Percentiles rank a stretch among this genome's conserved stretches.
These are phyloP conservation scores for Fusarium anthophilum DNA, from an alignment of 2,329 filamentous ascomycete genomes.

Conservation along the genomic window DNA sequence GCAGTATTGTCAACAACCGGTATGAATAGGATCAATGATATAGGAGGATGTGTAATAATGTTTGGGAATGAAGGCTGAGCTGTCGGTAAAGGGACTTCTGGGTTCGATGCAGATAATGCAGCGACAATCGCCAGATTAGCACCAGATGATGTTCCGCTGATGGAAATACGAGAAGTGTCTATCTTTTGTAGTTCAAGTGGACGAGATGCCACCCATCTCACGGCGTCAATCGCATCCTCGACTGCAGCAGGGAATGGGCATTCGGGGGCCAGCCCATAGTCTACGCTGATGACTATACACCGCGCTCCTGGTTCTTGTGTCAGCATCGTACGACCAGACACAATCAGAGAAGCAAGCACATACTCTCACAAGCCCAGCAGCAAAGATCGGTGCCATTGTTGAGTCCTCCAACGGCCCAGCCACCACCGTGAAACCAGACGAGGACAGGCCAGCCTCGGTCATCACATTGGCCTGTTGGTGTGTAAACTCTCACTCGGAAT, in stretches of 20 bases:
- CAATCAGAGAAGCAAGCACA: not conserved
- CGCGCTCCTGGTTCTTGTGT: conserved; percentile 27
- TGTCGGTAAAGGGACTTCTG: conserved; percentile 19
- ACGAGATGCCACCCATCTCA: conserved; percentile 43
- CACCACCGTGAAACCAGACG: conserved; percentile 54
- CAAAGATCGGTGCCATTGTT: conserved; percentile 48
- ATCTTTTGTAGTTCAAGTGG: conserved; percentile 37
- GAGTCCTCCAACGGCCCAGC: conserved; percentile 51
- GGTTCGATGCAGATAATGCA: conserved; percentile 30
- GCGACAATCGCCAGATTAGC: conserved; percentile 39
- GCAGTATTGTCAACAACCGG: conserved; percentile 50
- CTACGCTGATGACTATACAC: conserved; percentile 45
- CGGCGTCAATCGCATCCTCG: conserved; percentile 46
- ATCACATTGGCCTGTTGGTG: conserved; percentile 39
- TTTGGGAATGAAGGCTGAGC: conserved; percentile 29
- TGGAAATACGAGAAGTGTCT: conserved; percentile 39
- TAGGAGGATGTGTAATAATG: not conserved
- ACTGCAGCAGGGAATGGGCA: conserved; percentile 48
- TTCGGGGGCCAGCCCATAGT: conserved; percentile 51
- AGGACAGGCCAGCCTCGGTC: conserved; percentile 48
- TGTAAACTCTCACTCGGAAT: conserved; percentile 47
- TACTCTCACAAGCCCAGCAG: conserved; percentile 45
- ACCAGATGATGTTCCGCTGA: conserved; percentile 47
- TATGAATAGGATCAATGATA: conserved; percentile 40
- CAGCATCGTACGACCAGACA: not conserved